Conservation (phyloP, 2,329 filamentous ascomycete genomes). For the Pestalotiopsis sp. region DNA sequence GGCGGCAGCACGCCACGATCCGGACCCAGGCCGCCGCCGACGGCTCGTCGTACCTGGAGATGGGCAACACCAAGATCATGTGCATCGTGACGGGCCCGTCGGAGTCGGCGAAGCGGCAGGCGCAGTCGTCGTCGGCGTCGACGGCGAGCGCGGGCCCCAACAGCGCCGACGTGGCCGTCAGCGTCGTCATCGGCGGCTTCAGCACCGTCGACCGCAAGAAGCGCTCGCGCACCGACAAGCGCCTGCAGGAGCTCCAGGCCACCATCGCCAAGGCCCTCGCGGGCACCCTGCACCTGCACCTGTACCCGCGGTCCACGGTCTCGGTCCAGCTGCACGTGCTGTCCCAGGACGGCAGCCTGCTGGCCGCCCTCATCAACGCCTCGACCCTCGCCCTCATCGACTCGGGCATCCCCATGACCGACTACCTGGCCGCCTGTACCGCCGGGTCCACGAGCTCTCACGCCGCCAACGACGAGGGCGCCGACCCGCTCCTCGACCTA, state of each 20-base stretch:
- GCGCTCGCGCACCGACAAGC: slow-evolving; percentile 79
- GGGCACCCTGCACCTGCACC: slow-evolving; percentile 78
- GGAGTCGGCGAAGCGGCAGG: slow-evolving; percentile 61
- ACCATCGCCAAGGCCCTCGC: slow-evolving; percentile 79
- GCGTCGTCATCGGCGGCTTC: slow-evolving; percentile 86
- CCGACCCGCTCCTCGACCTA: slow-evolving; percentile 79
- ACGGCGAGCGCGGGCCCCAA: slow-evolving; percentile 32
- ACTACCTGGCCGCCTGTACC: slow-evolving; percentile 88
- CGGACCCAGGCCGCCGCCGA: slow-evolving; percentile 91
- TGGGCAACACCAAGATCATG: slow-evolving; percentile 97
- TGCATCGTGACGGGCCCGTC: slow-evolving; percentile 87
- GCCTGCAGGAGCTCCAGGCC: slow-evolving; percentile 74
- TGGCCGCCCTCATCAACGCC: slow-evolving; percentile 90
- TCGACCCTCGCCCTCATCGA: slow-evolving; percentile 90
- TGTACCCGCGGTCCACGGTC: slow-evolving; percentile 89
- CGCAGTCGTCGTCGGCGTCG: slow-evolving; percentile 45
- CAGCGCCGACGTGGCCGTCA: slow-evolving; percentile 74
- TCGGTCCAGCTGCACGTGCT: slow-evolving; percentile 84
- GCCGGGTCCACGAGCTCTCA: slow-evolving; percentile 77
- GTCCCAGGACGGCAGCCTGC: slow-evolving; percentile 84
- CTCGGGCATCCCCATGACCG: slow-evolving; percentile 92
- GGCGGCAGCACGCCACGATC: slow-evolving; percentile 85
- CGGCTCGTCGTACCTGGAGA: slow-evolving; percentile 90
- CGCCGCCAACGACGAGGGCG: slow-evolving; percentile 65
- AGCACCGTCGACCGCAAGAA: slow-evolving; percentile 84